These are phyloP conservation scores for Penicillium sp. DNA, from an alignment of 2,329 filamentous ascomycete genomes.

Conservation along the genomic window DNA sequence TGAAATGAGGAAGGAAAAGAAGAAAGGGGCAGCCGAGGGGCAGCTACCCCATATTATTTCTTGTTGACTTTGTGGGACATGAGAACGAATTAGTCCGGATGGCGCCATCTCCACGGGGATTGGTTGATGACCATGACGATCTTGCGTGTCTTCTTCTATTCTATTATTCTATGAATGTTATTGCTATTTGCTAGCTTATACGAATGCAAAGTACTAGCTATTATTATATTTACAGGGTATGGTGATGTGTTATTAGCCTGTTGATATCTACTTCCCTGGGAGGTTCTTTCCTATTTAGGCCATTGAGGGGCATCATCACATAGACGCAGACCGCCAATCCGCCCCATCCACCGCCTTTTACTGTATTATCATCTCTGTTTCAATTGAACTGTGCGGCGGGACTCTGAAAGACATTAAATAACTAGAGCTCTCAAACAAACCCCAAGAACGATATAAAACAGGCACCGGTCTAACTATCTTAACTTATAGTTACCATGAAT, in stretches of 20 bases:
- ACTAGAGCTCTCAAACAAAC: no score
- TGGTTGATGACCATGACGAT: conserved; percentile 17
- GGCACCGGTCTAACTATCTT: no score
- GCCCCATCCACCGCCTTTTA: background rate
- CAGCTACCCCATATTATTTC: background rate
- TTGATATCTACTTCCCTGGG: background rate
- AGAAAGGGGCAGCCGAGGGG: conserved; percentile 3
- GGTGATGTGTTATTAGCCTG: background rate
- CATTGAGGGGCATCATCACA: no score
- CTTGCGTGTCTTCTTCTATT: background rate
- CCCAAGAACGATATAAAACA: no score
- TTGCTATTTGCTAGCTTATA: background rate
- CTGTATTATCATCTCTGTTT: background rate
- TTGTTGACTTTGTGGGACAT: conserved; percentile 11
- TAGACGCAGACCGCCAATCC: background rate
- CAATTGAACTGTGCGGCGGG: background rate
- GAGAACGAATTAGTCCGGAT: conserved; percentile 31
- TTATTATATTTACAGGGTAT: background rate
- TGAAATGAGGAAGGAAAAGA: background rate
- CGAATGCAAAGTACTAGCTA: background rate
- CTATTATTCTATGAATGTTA: background rate
- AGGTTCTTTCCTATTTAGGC: background rate
- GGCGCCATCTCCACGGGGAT: conserved; percentile 27
- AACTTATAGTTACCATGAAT: no score
- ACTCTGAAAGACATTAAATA: background rate